Evolutionary conservation across 257 asterid species (phyloP), one percentile per base, ranked within the genome.

Genomic region (Jacaranda copaia): DNA sequence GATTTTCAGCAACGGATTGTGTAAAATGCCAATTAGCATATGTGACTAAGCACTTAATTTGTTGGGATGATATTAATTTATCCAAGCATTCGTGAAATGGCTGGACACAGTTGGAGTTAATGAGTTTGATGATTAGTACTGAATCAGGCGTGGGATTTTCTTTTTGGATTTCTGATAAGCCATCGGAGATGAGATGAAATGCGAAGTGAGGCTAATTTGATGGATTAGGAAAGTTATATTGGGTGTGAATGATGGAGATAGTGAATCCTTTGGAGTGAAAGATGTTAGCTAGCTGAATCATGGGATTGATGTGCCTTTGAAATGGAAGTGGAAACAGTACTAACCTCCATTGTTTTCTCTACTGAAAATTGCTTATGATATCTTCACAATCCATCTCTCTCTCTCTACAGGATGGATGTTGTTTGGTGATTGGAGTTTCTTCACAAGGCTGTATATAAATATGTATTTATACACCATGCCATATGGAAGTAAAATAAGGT

Each of bases 251-350:
- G 39, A 91, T 69, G 52, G 94, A 84, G 62, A 89, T 80, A 25
- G 72, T 48, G 61, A 87, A 39, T 2, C 91, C 92, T 15, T 80
- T 77, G 1, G 85, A 76, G 14, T 84, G 84, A 13, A 91, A 89
- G 42, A 91, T 89, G 80, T 76, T 84, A 20, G 90, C 96, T 5
- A 91, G 83, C 70, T 91, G 91, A 60, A 89, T 74, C 90, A 84
- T 89, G 68, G 90, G 89, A 65, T 83, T 88, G 4, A 87, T 84
- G 49, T 87, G 92, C 9, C 96, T 92, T 75, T 87, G 94, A 14
- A 83, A 79, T 4, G 94, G 94, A 2, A 87, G 63, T 1, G 91
- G 92, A 3, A 86, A 91, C 16, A 89, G 58, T 32, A 89, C 78
- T 20, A 91, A 0, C 39, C 79, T 81, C 5, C 66, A 39, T 11